Evolutionary conservation across 2,329 filamentous ascomycete genomes (phyloP).

Genomic region (Alternaria incomplexa): DNA sequence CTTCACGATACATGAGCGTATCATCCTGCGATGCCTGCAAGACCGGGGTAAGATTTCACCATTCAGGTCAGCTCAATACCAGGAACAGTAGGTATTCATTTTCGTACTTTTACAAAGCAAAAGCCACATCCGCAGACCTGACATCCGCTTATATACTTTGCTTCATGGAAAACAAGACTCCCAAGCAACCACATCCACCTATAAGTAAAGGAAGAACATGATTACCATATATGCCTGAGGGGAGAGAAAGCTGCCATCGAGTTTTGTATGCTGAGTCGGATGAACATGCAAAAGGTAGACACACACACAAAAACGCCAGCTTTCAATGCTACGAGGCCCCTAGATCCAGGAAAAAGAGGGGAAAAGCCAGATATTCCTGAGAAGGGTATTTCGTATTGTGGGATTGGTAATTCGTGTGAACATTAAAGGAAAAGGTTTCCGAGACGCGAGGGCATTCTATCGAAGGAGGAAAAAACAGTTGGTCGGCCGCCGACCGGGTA

Average conservation of each 20-base stretch:
- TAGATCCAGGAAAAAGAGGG: conserved; percentile 20
- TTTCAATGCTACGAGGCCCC: conserved; percentile 32
- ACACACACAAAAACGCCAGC: conserved; percentile 36
- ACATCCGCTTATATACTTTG: conserved; percentile 21
- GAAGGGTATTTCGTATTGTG: conserved; percentile 34
- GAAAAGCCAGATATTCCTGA: conserved; percentile 17
- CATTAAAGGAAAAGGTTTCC: conserved; percentile 20
- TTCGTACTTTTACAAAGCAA: conserved; percentile 32
- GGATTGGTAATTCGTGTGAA: conserved; percentile 30
- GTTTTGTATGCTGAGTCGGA: conserved; percentile 16
- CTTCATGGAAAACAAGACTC: not conserved
- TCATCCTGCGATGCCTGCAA: not conserved
- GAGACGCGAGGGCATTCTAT: conserved; percentile 23
- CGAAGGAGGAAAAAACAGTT: conserved; percentile 16
- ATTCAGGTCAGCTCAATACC: not conserved
- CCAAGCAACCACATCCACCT: conserved; percentile 3
- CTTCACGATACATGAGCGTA: not conserved
- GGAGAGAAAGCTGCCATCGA: conserved; percentile 15
- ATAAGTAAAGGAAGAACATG: conserved; percentile 21
- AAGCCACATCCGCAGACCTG: conserved; percentile 5
- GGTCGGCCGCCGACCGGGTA: conserved; percentile 30
- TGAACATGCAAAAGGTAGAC: conserved; percentile 30
- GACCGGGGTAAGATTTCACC: not conserved
- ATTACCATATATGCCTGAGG: conserved; percentile 39
- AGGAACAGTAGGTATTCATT: conserved; percentile 14